Percentiles rank a stretch among this genome's conserved stretches.
Conservation (phyloP, 2,329 filamentous ascomycete species). For the Aspergillus quadrilineatus region DNA sequence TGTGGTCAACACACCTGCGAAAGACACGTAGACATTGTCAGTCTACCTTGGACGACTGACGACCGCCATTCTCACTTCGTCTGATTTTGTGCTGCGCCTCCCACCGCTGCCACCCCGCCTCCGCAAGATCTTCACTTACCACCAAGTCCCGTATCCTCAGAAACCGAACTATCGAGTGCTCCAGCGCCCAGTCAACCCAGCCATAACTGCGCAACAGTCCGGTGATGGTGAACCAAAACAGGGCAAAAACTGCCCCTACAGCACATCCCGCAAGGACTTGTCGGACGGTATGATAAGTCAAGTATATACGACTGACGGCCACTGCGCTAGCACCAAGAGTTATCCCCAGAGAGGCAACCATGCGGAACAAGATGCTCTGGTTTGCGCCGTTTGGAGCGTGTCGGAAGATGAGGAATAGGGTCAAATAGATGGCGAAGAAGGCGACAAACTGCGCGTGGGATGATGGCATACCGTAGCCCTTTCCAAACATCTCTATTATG, state of each 20-base stretch:
- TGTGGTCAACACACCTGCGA: background rate
- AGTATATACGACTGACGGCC: conserved; percentile 79
- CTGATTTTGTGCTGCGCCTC: conserved; percentile 53
- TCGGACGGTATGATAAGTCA: conserved; percentile 85
- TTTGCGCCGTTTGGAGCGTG: conserved; percentile 60
- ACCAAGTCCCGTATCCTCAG: conserved; percentile 80
- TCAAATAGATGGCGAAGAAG: conserved; percentile 83
- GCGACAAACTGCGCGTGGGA: conserved; percentile 94
- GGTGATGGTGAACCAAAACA: conserved; percentile 76
- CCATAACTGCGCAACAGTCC: conserved; percentile 65
- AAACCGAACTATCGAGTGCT: conserved; percentile 62
- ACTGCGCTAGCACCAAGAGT: conserved; percentile 65
- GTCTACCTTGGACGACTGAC: conserved; percentile 27
- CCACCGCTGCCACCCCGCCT: conserved; percentile 94
- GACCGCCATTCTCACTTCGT: conserved; percentile 25
- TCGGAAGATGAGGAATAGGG: conserved; percentile 79
- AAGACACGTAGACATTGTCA: conserved; percentile 16
- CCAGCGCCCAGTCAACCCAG: conserved; percentile 69
- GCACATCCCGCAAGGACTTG: conserved; percentile 80
- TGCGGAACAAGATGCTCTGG: conserved; percentile 50
- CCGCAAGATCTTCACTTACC: conserved; percentile 80
- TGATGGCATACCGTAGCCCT: conserved; percentile 96
- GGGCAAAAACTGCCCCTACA: conserved; percentile 69
- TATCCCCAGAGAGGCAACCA: conserved; percentile 57
- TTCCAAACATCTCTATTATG: conserved; percentile 66